Percentiles rank a stretch among this genome's conserved stretches.
Evolutionary conservation across 73 alveolate genomes (phyloP).

Genomic region (Paramecium sonneborni): DNA sequence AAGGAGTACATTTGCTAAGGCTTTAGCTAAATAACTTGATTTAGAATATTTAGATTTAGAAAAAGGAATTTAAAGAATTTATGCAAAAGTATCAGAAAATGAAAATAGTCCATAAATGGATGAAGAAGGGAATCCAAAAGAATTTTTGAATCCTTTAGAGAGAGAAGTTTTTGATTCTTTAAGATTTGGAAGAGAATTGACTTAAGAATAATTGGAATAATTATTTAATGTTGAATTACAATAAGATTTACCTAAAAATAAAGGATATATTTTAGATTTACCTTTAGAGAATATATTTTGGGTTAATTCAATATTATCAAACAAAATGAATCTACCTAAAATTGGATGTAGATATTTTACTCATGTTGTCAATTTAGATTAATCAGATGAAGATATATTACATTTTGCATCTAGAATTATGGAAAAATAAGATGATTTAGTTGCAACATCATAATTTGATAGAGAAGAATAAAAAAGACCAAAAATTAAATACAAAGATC

Average conservation of each 20-base stretch:
- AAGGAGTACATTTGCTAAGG: conserved; percentile 77
- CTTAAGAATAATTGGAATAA: conserved; percentile 54
- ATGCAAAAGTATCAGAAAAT: conserved; percentile 79
- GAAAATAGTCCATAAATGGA: conserved; percentile 71
- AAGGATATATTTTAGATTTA: conserved; percentile 57
- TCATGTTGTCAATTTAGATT: conserved; percentile 46
- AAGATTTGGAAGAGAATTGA: conserved; percentile 69
- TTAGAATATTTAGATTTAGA: conserved; percentile 84
- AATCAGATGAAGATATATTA: conserved; percentile 52
- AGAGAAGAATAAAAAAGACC: conserved; percentile 92
- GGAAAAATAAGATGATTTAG: conserved; percentile 68
- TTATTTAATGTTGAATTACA: conserved; percentile 33
- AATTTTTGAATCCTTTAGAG: conserved; percentile 46
- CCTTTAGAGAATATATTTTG: conserved; percentile 51
- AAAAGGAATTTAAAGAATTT: conserved; percentile 77
- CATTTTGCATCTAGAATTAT: conserved; percentile 57
- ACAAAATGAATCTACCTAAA: conserved; percentile 47
- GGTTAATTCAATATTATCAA: conserved; percentile 20
- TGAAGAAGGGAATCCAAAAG: conserved; percentile 81
- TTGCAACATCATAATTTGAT: conserved; percentile 71
- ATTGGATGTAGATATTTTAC: conserved; percentile 64
- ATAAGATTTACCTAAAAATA: conserved; percentile 35
- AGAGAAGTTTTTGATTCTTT: conserved; percentile 60
- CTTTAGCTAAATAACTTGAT: conserved; percentile 84
- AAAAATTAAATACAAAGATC: conserved; percentile 78